Evolutionary conservation across 2,329 filamentous ascomycete genomes (phyloP).

Genomic region (Aspergillus jensenii): DNA sequence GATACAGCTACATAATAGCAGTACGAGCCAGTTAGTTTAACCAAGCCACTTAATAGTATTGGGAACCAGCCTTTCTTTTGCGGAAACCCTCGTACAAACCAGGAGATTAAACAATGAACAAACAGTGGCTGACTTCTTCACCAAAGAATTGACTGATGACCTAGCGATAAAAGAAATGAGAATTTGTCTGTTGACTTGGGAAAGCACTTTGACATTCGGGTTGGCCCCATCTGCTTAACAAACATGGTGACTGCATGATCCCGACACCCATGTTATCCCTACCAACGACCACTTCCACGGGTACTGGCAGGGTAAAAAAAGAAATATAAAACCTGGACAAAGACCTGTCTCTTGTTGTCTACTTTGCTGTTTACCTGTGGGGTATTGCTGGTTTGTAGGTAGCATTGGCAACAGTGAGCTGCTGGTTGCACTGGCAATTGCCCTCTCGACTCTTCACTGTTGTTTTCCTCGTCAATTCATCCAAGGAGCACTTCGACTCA

Average conservation of each 20-base stretch:
- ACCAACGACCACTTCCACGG: background rate
- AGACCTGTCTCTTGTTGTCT: background rate
- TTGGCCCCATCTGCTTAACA: background rate
- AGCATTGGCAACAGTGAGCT: background rate
- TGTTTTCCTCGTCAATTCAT: background rate
- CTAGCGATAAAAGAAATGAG: no score
- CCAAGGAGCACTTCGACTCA: no score
- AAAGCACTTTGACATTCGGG: background rate
- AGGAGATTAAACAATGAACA: no score
- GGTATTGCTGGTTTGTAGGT: background rate
- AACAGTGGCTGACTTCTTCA: background rate
- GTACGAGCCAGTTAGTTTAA: no score
- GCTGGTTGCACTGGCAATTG: background rate
- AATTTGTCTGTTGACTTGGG: background rate
- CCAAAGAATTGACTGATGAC: background rate
- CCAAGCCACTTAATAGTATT: no score
- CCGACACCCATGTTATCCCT: background rate
- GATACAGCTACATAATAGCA: no score
- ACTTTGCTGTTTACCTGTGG: background rate
- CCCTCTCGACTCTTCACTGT: background rate
- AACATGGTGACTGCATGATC: conserved; percentile 2
- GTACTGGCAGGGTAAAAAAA: background rate
- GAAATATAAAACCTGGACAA: background rate
- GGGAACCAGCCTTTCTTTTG: no score
- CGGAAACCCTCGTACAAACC: no score